Conservation (phyloP, 257 asterid species). For the Penstemon barbatus region DNA sequence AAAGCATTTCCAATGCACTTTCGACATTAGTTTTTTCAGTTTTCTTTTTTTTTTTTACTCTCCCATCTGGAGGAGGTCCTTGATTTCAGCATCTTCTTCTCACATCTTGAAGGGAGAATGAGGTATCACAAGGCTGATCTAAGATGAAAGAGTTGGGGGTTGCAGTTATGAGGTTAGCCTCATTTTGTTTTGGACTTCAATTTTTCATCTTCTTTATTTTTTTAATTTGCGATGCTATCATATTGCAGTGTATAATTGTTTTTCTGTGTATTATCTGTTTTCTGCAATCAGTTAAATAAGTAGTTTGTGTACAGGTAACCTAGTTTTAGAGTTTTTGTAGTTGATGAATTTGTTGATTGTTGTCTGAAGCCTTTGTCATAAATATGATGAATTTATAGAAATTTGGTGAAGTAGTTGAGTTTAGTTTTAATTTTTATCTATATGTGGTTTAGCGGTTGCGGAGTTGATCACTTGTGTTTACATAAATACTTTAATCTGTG, state of each 20-base stretch:
- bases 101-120: too few relatives aligned
- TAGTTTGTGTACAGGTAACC: slow-evolving; percentile 1
- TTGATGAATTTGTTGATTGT: neutral
- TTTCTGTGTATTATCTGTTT: neutral
- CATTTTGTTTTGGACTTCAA: neutral
- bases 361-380: neutral
- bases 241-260: neutral
- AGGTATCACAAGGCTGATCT: too few relatives aligned
- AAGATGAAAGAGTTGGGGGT: slow-evolving; percentile 98
- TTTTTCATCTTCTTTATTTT: neutral
- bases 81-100: too few relatives aligned
- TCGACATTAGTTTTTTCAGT: too few relatives aligned
- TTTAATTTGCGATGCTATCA: too few relatives aligned
- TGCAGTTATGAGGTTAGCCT: slow-evolving; percentile 36
- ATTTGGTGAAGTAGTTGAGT: slow-evolving; percentile 1
- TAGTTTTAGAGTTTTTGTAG: slow-evolving; percentile 12
- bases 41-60: too few relatives aligned
- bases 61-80: too few relatives aligned
- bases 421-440: neutral
- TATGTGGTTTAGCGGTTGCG: neutral
- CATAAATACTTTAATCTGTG: too few relatives aligned
- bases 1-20: too few relatives aligned
- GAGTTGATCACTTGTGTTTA: neutral
- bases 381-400: slow-evolving; percentile 12
- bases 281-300: neutral